Evolutionary conservation across 2,329 filamentous ascomycete species (phyloP).

Genomic region (Trichoderma sp.): DNA sequence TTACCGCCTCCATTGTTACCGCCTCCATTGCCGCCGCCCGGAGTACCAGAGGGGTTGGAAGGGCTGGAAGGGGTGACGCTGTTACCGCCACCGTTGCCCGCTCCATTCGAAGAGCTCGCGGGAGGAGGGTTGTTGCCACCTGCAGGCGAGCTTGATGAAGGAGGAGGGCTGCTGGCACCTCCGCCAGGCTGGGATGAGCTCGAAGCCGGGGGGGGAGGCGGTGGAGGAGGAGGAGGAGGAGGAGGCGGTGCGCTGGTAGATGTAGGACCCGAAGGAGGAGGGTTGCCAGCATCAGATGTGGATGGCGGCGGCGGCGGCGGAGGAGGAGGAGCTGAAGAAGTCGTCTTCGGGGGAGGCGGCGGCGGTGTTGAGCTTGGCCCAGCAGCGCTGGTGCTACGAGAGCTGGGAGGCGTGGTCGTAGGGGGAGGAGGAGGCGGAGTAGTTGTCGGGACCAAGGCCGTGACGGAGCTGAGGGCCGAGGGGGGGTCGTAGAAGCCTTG

Average conservation of each 20-base stretch:
- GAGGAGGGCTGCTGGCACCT: background rate
- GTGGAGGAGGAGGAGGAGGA: background rate
- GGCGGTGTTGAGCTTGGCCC: background rate
- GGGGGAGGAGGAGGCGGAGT: background rate
- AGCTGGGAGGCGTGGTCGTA: background rate
- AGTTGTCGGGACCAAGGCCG: background rate
- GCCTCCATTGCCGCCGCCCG: background rate
- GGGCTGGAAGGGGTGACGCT: background rate
- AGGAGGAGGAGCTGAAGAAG: background rate
- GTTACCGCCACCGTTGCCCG: background rate
- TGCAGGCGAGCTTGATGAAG: background rate
- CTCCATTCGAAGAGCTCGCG: background rate
- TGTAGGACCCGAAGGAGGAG: background rate
- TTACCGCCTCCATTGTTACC: background rate
- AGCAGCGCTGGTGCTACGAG: background rate
- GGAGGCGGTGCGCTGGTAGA: background rate
- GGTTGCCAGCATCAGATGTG: background rate
- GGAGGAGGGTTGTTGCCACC: background rate
- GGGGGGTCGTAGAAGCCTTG: constrained; percentile 20
- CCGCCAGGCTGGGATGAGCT: background rate
- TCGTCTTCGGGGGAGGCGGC: constrained; percentile 1
- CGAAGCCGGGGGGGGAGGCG: background rate
- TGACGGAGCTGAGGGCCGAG: constrained; percentile 8
- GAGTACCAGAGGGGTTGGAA: background rate
- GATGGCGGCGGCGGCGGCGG: background rate